Evolutionary conservation across 1,139 yeast species (phyloP).

Genomic region (Scheffersomyces stambukii): DNA sequence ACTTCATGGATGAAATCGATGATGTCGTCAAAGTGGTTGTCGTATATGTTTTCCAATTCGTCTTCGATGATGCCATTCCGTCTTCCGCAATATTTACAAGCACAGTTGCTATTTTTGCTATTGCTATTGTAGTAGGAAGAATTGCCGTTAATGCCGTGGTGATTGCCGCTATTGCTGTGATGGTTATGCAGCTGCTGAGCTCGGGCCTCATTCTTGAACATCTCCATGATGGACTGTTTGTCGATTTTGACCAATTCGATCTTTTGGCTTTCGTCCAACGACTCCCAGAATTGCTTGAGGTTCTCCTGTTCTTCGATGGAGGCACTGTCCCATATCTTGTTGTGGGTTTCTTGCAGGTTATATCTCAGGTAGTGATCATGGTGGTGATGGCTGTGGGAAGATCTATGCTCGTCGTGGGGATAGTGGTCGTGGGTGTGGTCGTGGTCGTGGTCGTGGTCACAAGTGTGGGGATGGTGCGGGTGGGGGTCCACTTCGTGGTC

Average conservation of each 20-base stretch:
- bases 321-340: slow-evolving; percentile 55
- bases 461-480: slow-evolving; percentile 4
- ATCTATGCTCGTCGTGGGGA: slow-evolving; percentile 1
- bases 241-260: slow-evolving; percentile 62
- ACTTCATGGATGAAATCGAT: slow-evolving; percentile 37
- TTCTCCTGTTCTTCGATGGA: slow-evolving; percentile 57
- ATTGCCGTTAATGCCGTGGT: slow-evolving; percentile 2
- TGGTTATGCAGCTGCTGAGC: slow-evolving; percentile 9
- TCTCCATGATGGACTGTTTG: slow-evolving; percentile 63
- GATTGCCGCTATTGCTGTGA: slow-evolving; percentile 8
- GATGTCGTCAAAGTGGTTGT: slow-evolving; percentile 57
- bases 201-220: slow-evolving; percentile 43
- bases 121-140: slow-evolving; percentile 4
- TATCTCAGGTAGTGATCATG: slow-evolving; percentile 3
- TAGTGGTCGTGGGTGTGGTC: slow-evolving; percentile 7
- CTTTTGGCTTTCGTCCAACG: slow-evolving; percentile 57
- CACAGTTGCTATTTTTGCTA: slow-evolving; percentile 37
- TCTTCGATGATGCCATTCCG: slow-evolving; percentile 70
- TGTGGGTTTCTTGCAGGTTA: slow-evolving; percentile 7
- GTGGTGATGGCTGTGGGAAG: slow-evolving; percentile 5
- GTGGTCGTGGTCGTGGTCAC: slow-evolving; percentile 9
- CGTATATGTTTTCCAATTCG: slow-evolving; percentile 56
- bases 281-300: slow-evolving; percentile 67
- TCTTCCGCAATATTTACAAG: slow-evolving; percentile 79
- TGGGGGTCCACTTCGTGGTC: no score